phyloP scores from a whole-genome alignment of 2,329 filamentous ascomycete species.

The Penicillium freii region DNA sequence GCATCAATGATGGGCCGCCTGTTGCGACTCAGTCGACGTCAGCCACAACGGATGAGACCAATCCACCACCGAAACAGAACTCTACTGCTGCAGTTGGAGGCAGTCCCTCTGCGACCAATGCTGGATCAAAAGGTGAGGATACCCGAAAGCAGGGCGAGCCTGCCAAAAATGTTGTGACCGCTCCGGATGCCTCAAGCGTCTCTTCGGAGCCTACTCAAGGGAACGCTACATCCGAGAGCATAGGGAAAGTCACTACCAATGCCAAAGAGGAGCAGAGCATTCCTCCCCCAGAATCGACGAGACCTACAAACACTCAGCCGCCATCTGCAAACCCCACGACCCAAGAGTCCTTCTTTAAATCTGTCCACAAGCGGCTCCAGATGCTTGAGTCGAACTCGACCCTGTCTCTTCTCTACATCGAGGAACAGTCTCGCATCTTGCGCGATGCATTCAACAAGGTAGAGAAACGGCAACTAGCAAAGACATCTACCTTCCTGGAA shows the following conservation, averaged over 20 bases:
- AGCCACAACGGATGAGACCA: slow-evolving; percentile 19
- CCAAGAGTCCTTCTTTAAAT: slow-evolving; percentile 97
- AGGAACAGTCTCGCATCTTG: slow-evolving; percentile 88
- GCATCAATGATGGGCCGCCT: slow-evolving; percentile 16
- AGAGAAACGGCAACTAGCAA: slow-evolving; percentile 82
- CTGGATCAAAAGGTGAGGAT: slow-evolving; percentile 17
- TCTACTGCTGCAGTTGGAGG: slow-evolving; percentile 9
- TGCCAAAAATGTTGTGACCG: slow-evolving; percentile 13
- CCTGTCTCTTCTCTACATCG: slow-evolving; percentile 89
- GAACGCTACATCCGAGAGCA: slow-evolving; percentile 24
- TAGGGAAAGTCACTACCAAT: slow-evolving; percentile 20
- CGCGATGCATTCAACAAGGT: slow-evolving; percentile 83
- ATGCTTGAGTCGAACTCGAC: slow-evolving; percentile 91
- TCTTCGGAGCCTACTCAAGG: slow-evolving; percentile 21
- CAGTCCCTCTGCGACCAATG: slow-evolving; percentile 3
- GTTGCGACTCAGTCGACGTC: slow-evolving; percentile 16
- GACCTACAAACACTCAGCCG: slow-evolving; percentile 47
- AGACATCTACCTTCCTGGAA: slow-evolving; percentile 77
- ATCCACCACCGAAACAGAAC: slow-evolving; percentile 13
- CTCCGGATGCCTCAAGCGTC: slow-evolving; percentile 17
- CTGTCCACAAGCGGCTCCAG: slow-evolving; percentile 86
- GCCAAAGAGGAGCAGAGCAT: slow-evolving; percentile 35
- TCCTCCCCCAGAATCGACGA: slow-evolving; percentile 30
- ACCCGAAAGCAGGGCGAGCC: slow-evolving; percentile 21
- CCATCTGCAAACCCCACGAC: slow-evolving; percentile 70